Percentiles rank a stretch among this genome's conserved stretches.
Conservation (phyloP, 768 basidiomycete genomes). For the Hirschioporus abietinus region DNA sequence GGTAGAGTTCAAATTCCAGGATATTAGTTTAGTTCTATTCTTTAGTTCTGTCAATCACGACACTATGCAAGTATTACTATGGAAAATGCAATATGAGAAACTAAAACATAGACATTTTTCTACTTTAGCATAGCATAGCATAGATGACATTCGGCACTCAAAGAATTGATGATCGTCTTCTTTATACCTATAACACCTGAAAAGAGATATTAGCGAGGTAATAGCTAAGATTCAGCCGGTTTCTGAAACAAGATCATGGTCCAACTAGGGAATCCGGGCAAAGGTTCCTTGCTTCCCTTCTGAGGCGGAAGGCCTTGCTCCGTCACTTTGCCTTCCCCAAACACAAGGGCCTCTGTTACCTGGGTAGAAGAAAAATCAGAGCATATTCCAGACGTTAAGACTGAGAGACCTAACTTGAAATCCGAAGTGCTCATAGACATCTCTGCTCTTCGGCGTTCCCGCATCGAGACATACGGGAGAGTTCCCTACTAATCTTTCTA, state of each 20-base stretch:
- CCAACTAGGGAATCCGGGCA: neutral
- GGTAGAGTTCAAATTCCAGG: too few species aligned
- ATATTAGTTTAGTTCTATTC: too few species aligned
- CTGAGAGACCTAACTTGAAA: slow-evolving; percentile 14
- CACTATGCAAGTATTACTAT: too few species aligned
- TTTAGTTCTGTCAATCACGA: too few species aligned
- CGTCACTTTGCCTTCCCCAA: neutral
- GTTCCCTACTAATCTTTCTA: slow-evolving; percentile 12
- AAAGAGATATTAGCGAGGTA: too few species aligned
- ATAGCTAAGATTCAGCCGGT: too few species aligned
- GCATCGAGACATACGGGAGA: slow-evolving; percentile 17
- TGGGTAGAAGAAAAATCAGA: neutral
- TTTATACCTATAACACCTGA: too few species aligned
- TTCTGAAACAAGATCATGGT: neutral
- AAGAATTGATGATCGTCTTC: too few species aligned
- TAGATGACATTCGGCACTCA: too few species aligned
- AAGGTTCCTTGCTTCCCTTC: neutral
- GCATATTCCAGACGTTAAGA: neutral
- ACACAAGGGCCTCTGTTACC: neutral
- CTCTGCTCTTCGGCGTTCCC: slow-evolving; percentile 13
- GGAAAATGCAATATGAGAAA: too few species aligned
- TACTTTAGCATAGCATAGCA: too few species aligned
- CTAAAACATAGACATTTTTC: too few species aligned
- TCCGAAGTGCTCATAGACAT: slow-evolving; percentile 17
- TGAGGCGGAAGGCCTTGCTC: neutral